Evolutionary conservation across 768 basidiomycete species (phyloP), one percentile per base, ranked within the genome.

Genomic region (Tricholoma furcatifolium): DNA sequence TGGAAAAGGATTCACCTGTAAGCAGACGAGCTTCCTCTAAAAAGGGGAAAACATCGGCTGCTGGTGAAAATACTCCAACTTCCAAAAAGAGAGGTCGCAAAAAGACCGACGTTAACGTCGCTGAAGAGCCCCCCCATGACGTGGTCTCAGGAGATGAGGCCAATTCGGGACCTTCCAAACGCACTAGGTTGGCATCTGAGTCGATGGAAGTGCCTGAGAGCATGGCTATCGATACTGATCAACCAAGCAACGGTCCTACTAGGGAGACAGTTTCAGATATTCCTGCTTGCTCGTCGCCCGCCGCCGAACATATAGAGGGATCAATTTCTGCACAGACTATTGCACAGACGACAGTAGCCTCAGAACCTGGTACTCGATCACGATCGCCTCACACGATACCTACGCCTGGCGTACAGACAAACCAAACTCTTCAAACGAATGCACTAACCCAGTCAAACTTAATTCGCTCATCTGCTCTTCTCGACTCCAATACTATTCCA

Each of bases 1-100:
- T 1, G 7, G 44, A 49, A 6, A 53, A 57, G 4, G 40, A 35
- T 35, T 24, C 46, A 7, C 8, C 47, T 5, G 43, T 21, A 32
- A 31, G 44, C 30, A 48, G 31, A 45, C 43, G 21, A 15, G 6
- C 43, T 24, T 35, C 36, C 24, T 44, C 20, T 7, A 39, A 27
- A n/a, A 54, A 23, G 7, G 34, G 23, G 17, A 21, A n/a, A n/a
- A 36, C 8, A 14, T 14, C 40, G 21, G 20, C 47, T 20, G 24
- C 36, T 12, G 53, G 51, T 6, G 35, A 36, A 20, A 27, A 6
- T 47, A 6, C 50, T n/a, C 20, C 41, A 2, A 10, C 23, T 15
- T 35, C 53, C 2, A 51, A 43, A 27, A 57, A 53, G 44, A 32
- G 56, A 10, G 48, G 36, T 39, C 52, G 53, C 38, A 39, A 4